These are phyloP conservation scores for Fusarium fracticaudum DNA, from an alignment of 2,329 filamentous ascomycete species.

Conservation along the genomic window DNA sequence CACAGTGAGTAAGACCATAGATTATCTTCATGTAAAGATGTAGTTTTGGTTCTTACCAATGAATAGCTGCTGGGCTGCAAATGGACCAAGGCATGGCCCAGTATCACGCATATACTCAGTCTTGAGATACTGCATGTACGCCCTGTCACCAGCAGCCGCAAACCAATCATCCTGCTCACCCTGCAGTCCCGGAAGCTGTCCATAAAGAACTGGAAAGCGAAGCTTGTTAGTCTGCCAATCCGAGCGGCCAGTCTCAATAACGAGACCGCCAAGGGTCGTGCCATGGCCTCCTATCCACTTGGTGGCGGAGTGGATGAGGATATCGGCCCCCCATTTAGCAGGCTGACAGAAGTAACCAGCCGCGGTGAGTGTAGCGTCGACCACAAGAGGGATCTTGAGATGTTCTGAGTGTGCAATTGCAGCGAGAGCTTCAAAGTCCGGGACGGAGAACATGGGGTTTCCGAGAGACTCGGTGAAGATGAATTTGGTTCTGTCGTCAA, in stretches of 20 bases:
- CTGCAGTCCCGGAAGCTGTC: neutral
- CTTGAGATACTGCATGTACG: neutral
- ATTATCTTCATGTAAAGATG: rapidly evolving
- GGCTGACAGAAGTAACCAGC: neutral
- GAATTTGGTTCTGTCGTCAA: neutral
- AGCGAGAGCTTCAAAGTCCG: neutral
- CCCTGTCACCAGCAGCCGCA: neutral
- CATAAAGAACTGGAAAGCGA: neutral
- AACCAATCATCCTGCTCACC: neutral
- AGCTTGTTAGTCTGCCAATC: neutral
- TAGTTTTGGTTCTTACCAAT: neutral
- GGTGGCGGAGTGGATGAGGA: neutral
- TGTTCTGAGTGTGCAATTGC: neutral
- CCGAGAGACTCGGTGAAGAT: neutral
- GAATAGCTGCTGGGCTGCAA: neutral
- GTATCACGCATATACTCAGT: neutral
- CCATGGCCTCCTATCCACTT: neutral
- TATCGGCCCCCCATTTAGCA: neutral
- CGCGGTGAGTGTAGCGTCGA: neutral
- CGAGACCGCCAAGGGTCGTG: neutral
- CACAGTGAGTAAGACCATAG: neutral
- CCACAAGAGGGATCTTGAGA: neutral
- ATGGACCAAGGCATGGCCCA: neutral
- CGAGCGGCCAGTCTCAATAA: neutral
- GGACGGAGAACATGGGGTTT: neutral